These are phyloP conservation scores for Pseudogymnoascus sp. DNA, from an alignment of 2,329 filamentous ascomycete genomes.

Conservation along the genomic window DNA sequence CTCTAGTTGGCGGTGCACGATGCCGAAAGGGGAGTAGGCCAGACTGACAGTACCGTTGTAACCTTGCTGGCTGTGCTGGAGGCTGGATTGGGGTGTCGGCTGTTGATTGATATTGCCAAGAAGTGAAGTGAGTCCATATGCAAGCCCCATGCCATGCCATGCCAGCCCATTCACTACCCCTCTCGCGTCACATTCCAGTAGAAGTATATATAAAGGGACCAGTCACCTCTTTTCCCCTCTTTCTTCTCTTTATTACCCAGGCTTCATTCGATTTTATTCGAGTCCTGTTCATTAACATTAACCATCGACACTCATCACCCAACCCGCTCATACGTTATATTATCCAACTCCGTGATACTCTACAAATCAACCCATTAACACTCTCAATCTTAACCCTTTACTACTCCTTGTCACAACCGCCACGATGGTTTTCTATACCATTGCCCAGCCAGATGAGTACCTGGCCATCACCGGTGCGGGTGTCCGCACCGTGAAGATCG, in stretches of 20 bases:
- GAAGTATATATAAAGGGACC: neutral
- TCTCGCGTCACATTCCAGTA: neutral
- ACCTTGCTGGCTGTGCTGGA: neutral
- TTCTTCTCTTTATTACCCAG: neutral
- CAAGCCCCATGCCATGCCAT: neutral
- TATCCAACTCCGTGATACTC: neutral
- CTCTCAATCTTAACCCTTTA: neutral
- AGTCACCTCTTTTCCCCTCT: neutral
- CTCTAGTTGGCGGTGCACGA: neutral
- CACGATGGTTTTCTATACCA: slow-evolving; percentile 50
- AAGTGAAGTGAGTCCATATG: neutral
- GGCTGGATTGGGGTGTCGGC: neutral
- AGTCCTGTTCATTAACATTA: neutral
- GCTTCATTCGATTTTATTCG: neutral
- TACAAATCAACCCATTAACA: neutral
- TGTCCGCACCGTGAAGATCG: slow-evolving; percentile 65
- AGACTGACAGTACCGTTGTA: neutral
- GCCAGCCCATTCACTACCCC: neutral
- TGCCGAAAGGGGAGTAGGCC: neutral
- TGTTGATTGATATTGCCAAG: neutral
- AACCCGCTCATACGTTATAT: neutral
- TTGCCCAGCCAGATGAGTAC: slow-evolving; percentile 72
- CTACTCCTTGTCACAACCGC: neutral
- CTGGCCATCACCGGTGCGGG: slow-evolving; percentile 78
- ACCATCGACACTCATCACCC: neutral